A percentile compares a stretch with the other conserved stretches of the same genome.
Conservation (phyloP, 306 rosid species). For the Lathyrus tuberosus region DNA sequence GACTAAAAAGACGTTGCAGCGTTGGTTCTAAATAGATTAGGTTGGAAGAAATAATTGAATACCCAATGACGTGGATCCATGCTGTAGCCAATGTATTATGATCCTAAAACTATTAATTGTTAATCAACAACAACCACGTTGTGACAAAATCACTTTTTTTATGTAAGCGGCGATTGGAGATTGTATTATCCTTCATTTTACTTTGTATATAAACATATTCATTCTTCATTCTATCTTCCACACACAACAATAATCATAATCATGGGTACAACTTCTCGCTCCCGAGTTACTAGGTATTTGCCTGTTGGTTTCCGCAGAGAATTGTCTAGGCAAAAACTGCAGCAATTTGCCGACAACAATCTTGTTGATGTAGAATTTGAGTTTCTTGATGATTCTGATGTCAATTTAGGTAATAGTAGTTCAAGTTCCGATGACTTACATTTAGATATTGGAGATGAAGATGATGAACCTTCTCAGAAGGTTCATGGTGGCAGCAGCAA, state of each 20-base stretch:
- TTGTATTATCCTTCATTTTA: constrained; percentile 26
- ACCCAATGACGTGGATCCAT: constrained; percentile 75
- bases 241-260: neutral
- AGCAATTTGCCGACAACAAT: neutral
- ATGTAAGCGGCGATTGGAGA: constrained; percentile 58
- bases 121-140: constrained; percentile 26
- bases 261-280: constrained; percentile 39
- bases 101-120: constrained; percentile 25
- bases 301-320: constrained; percentile 13
- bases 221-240: neutral
- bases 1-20: constrained; percentile 1
- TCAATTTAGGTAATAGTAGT: constrained; percentile 31
- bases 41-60: constrained; percentile 51
- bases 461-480: constrained; percentile 2
- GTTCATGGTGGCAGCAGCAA: neutral
- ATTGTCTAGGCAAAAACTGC: neutral
- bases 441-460: constrained; percentile 47
- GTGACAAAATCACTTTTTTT: neutral
- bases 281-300: constrained; percentile 32
- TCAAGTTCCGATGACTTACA: constrained; percentile 39
- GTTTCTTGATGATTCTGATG: constrained; percentile 54
- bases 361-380: constrained; percentile 61
- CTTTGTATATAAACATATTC: constrained; percentile 25
- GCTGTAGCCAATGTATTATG: constrained; percentile 44
- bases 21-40: constrained; percentile 30